These are phyloP conservation scores for Vitis rupestris DNA, from an alignment of 164 flowering plant species.

Conservation along the genomic window DNA sequence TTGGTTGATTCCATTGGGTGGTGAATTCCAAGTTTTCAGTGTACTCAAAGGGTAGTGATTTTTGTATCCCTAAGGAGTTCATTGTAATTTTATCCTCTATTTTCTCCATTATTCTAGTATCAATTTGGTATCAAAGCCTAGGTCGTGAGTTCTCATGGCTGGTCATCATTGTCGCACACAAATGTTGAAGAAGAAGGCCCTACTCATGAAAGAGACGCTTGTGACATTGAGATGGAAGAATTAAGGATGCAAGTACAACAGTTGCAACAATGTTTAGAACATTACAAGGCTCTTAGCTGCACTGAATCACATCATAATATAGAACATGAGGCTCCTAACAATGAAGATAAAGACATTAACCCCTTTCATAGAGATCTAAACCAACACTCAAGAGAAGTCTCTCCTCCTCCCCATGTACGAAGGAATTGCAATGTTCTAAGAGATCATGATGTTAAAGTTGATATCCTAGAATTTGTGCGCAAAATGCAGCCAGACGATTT, in stretches of 20 bases:
- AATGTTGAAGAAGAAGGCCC: too few relatives aligned
- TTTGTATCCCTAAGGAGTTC: too few relatives aligned
- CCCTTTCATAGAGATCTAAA: not conserved
- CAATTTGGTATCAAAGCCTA: too few relatives aligned
- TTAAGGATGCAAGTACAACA: not conserved
- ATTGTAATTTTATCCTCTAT: too few relatives aligned
- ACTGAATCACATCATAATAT: not conserved
- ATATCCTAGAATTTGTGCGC: constrained; percentile 3
- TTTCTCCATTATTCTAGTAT: too few relatives aligned
- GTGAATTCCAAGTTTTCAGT: too few relatives aligned
- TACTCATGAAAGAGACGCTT: too few relatives aligned
- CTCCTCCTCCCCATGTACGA: not conserved
- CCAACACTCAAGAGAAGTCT: too few relatives aligned
- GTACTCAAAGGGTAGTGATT: too few relatives aligned
- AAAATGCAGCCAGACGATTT: constrained; percentile 7
- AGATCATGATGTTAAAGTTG: not conserved
- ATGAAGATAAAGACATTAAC: not conserved
- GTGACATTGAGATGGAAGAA: not conserved
- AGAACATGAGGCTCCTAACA: not conserved
- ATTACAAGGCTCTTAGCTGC: not conserved
- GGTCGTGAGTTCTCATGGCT: too few relatives aligned
- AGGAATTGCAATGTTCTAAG: not conserved
- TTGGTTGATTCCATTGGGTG: too few relatives aligned
- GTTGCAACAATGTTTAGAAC: not conserved
- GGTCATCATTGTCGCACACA: too few relatives aligned